Evolutionary conservation across 2,329 filamentous ascomycete genomes (phyloP).

Genomic region (Trichoderma breve): DNA sequence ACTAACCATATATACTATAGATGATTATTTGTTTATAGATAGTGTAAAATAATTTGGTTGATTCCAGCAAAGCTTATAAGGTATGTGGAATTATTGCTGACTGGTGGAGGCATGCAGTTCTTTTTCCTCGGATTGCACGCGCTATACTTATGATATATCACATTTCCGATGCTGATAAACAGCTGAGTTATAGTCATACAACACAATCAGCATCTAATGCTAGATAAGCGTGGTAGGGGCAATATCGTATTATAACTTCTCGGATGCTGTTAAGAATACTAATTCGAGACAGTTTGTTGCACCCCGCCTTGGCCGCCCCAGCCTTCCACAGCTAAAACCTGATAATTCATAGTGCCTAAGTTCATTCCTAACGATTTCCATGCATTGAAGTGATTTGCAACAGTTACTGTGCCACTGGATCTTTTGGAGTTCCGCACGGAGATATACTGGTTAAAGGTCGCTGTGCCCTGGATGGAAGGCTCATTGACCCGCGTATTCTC

Average conservation of each 20-base stretch:
- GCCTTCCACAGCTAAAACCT: constrained; percentile 57
- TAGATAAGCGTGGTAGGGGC: background rate
- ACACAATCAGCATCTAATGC: too few species aligned
- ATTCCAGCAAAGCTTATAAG: background rate
- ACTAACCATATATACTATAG: background rate
- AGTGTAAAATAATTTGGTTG: background rate
- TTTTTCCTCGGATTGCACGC: too few species aligned
- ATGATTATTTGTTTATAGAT: background rate
- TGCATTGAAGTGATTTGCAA: constrained; percentile 47
- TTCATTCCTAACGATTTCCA: constrained; percentile 45
- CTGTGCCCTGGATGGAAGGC: constrained; percentile 48
- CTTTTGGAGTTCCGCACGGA: constrained; percentile 14
- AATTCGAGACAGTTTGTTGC: background rate
- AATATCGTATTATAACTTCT: background rate
- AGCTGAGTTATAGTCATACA: too few species aligned
- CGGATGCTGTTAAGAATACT: background rate
- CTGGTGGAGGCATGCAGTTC: too few species aligned
- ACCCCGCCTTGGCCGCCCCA: constrained; percentile 40
- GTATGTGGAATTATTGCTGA: background rate
- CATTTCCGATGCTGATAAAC: too few species aligned
- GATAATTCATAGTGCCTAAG: constrained; percentile 51
- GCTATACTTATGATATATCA: too few species aligned
- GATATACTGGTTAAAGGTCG: constrained; percentile 51
- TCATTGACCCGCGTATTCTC: constrained; percentile 39
- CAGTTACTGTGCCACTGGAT: constrained; percentile 42